Base-by-base conservation (phyloP, 2,329 filamentous ascomycete species). In the Beauveria rudraprayagi region DNA sequence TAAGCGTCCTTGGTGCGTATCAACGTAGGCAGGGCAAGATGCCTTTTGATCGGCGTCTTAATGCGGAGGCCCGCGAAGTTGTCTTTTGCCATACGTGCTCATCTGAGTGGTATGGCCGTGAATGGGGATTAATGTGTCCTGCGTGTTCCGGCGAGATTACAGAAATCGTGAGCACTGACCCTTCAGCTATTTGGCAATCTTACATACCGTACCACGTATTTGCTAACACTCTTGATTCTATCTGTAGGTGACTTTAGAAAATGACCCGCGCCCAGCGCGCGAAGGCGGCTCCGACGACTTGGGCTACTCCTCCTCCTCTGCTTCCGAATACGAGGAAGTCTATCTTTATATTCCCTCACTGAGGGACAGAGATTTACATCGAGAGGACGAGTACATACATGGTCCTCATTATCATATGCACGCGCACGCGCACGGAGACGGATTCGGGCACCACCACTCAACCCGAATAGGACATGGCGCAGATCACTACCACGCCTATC, bases 81-180 rank as follows among this genome's bases (percentile, higher is more conserved):
- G 87, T 97, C 60, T 95, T 83, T 73, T 99, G 94, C 74, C 91
- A 97, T 74, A 77, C 81, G 63, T 97, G 94, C 76, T 73, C 82
- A 57, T 77, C 89, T 65, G 88, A 96, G 72, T 97, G 92, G 91
- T 90, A 88, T 69, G 80, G 84, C 63, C 84, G 90, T 63, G 82
- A 89, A 65, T 79, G 82, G 65, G 86, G 76, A 28, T 75, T 96
- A 64, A 77, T 76, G 17, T 99, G 94, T 70, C 91, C 92, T 17
- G 73, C 77, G n/a, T 99, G 94, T 71, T 71, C 80, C 4, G 85
- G 86, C 43, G 91, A 96, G 22, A 87, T 91, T 66, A 91, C 86
- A 17, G 92, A 99, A 76, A 91, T 97, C 67, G 92, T 96, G 78
- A 70, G 88, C 37, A 37, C 37, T 16, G n/a, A 9, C 34, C 56